Evolutionary conservation across 306 rosid species (phyloP).

Genomic region (Cucumis sativus): DNA sequence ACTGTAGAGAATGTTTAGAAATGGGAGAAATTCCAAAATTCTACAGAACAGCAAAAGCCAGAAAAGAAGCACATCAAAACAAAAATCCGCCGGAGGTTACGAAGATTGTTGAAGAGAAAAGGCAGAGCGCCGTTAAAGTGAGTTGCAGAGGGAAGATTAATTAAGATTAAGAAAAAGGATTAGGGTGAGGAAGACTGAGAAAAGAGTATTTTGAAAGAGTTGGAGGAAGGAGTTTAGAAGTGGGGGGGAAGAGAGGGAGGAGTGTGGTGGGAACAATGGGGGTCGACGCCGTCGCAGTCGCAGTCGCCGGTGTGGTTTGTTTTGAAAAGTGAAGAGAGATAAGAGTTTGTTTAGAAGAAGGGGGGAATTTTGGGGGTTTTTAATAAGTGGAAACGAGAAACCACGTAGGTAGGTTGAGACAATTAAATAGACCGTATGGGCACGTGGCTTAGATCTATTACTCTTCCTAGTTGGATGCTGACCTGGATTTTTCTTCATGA

Average conservation of each 20-base stretch:
- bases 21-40: not conserved
- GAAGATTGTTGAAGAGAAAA: not conserved
- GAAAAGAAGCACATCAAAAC: not conserved
- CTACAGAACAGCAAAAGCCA: not conserved
- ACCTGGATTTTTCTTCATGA: not conserved
- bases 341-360: not conserved
- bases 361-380: not conserved
- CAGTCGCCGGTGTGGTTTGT: not conserved
- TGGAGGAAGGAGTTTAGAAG: not conserved
- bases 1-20: not conserved
- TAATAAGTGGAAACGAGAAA: not conserved
- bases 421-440: conserved; percentile 1
- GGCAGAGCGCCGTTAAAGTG: not conserved
- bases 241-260: not conserved
- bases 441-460: conserved; percentile 10
- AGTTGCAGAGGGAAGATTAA: not conserved
- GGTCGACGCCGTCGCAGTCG: not conserved
- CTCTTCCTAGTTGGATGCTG: not conserved
- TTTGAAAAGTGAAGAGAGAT: not conserved
- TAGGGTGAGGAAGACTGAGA: not conserved
- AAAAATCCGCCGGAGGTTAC: not conserved
- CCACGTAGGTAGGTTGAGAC: conserved; percentile 5
- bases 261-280: not conserved
- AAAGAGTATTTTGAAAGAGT: not conserved
- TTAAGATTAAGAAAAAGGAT: not conserved